A percentile compares a stretch with the other conserved stretches of the same genome.
Conservation (phyloP, 768 basidiomycete genomes). For the Mycena amicta region DNA sequence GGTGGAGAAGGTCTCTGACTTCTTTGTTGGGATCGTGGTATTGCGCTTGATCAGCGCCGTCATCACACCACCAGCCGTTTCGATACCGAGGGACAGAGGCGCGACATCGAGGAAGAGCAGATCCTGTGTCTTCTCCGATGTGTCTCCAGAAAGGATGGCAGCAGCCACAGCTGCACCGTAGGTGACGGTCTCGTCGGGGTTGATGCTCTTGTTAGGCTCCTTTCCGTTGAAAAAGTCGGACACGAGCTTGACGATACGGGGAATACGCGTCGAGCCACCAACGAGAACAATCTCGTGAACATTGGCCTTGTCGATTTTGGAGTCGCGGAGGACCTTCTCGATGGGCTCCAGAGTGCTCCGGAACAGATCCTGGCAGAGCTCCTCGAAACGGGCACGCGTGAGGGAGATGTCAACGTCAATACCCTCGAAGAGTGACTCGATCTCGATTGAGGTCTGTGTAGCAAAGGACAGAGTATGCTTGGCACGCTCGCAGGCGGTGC, state of each 20-base stretch:
- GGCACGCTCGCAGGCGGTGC: constrained; percentile 70
- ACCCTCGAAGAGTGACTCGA: constrained; percentile 64
- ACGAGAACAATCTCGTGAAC: constrained; percentile 16
- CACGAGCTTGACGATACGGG: constrained; percentile 6
- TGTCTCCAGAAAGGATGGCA: constrained; percentile 5
- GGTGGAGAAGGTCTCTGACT: constrained; percentile 7
- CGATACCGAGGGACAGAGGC: constrained; percentile 15
- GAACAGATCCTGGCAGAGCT: constrained; percentile 65
- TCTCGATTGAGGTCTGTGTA: too few species aligned
- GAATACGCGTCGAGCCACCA: constrained; percentile 13
- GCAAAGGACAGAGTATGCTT: too few species aligned
- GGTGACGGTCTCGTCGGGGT: constrained; percentile 13
- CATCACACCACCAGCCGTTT: constrained; percentile 35
- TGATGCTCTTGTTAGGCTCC: constrained; percentile 11
- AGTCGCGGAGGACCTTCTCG: constrained; percentile 52
- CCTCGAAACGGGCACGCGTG: constrained; percentile 69
- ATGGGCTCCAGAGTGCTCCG: constrained; percentile 59
- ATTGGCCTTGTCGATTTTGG: constrained; percentile 7
- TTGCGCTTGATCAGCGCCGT: constrained; percentile 9
- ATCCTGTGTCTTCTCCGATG: not conserved
- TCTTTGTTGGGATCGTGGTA: constrained; percentile 6
- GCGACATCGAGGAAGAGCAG: constrained; percentile 1
- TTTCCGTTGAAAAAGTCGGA: constrained; percentile 13
- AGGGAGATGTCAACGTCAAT: constrained; percentile 73
- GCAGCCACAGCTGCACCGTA: constrained; percentile 8